Evolutionary conservation across 2,329 filamentous ascomycete species (phyloP).

Genomic region (Fusarium poae): DNA sequence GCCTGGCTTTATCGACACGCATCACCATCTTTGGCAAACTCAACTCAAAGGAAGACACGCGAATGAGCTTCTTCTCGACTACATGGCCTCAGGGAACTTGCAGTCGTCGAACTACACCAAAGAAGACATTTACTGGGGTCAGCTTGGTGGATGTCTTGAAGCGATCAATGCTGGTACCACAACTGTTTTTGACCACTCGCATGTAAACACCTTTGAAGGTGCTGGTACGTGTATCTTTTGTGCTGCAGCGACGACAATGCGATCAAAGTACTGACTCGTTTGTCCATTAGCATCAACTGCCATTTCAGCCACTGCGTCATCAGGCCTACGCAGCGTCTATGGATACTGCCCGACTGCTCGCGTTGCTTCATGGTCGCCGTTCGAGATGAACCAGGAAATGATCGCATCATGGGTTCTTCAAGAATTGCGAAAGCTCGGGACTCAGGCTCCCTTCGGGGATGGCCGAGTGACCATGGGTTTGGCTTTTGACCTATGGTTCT

Average conservation of each 20-base stretch:
- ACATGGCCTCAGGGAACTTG: slow-evolving; percentile 13
- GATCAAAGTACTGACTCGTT: neutral
- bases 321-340: slow-evolving; percentile 20
- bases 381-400: slow-evolving; percentile 4
- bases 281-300: neutral
- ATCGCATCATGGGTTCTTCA: slow-evolving; percentile 1
- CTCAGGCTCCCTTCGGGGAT: neutral
- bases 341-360: slow-evolving; percentile 22
- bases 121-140: slow-evolving; percentile 29
- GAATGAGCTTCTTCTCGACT: slow-evolving; percentile 10
- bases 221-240: neutral
- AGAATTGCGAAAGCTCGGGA: neutral
- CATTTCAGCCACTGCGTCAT: slow-evolving; percentile 12
- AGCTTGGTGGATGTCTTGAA: slow-evolving; percentile 28
- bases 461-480: slow-evolving; percentile 11
- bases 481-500: slow-evolving; percentile 27
- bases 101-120: slow-evolving; percentile 5
- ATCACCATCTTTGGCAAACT: slow-evolving; percentile 28
- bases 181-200: slow-evolving; percentile 30
- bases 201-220: slow-evolving; percentile 3
- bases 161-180: slow-evolving; percentile 32
- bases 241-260: fast-evolving
- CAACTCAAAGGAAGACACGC: slow-evolving; percentile 24
- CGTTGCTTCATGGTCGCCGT: slow-evolving; percentile 9
- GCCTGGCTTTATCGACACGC: slow-evolving; percentile 20